phyloP scores from a whole-genome alignment of 306 rosid species.

The Citrullus colocynthis region DNA sequence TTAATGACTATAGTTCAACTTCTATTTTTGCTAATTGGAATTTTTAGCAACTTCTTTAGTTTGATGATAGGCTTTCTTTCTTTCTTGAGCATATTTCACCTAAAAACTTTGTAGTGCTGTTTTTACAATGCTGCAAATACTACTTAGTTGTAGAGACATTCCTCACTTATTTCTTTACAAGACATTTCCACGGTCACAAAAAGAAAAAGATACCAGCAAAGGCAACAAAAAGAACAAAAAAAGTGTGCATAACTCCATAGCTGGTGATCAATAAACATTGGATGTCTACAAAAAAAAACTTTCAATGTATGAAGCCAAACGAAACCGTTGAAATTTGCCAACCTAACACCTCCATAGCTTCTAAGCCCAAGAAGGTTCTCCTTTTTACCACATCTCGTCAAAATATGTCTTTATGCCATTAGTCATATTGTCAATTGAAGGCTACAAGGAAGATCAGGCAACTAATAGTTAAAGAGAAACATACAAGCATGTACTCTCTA shows the following conservation, averaged over 20 bases:
- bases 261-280: not conserved
- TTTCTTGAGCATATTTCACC: not conserved
- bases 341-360: not conserved
- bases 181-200: not conserved
- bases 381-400: not conserved
- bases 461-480: not conserved
- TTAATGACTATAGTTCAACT: not conserved
- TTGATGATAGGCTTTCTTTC: not conserved
- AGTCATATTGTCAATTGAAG: not conserved
- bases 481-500: not conserved
- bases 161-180: not conserved
- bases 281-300: not conserved
- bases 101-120: not conserved
- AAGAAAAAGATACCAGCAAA: not conserved
- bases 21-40: not conserved
- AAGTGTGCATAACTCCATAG: not conserved
- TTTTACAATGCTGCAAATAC: not conserved
- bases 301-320: not conserved
- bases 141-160: not conserved
- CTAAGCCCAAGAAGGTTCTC: not conserved
- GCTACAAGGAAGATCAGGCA: not conserved
- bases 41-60: not conserved
- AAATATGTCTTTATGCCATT: not conserved
- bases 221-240: not conserved
- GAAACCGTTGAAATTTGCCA: not conserved